These are phyloP conservation scores for Mortierella sp. DNA, from an alignment of 371 early-diverging fungal species.

Conservation along the genomic window DNA sequence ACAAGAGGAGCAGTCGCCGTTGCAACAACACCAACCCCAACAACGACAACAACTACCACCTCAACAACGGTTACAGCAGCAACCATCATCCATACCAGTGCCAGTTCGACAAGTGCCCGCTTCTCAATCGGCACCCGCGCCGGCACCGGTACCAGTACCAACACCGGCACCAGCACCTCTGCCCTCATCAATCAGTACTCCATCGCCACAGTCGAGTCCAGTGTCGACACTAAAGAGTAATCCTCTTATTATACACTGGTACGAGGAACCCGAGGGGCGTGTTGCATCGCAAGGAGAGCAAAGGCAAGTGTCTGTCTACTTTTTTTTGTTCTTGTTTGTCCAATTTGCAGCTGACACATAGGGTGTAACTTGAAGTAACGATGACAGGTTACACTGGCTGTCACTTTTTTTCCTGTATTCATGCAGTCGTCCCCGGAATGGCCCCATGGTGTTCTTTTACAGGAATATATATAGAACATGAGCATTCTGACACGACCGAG, in stretches of 20 bases:
- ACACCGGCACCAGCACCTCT: not conserved
- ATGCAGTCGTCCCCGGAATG: not conserved
- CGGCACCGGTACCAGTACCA: not conserved
- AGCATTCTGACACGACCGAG: constrained; percentile 3
- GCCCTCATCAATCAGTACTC: not conserved
- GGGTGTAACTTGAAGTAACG: not conserved
- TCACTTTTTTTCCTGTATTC: not conserved
- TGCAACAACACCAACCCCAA: not conserved
- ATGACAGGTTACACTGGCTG: not conserved
- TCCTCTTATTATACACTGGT: constrained; percentile 4
- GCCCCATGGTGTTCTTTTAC: constrained; percentile 3
- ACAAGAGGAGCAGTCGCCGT: not conserved
- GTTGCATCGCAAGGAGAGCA: constrained; percentile 3
- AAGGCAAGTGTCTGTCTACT: constrained; percentile 25
- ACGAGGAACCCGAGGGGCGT: constrained; percentile 7
- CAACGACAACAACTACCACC: not conserved
- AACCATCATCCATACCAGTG: not conserved
- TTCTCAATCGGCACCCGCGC: too few species aligned
- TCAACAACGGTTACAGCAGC: not conserved
- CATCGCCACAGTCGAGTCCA: not conserved
- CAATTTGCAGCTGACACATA: not conserved
- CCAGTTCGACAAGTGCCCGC: too few species aligned
- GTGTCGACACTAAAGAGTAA: not conserved
- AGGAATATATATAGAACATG: constrained; percentile 12
- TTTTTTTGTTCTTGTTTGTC: not conserved